phyloP scores from a whole-genome alignment of 2,329 filamentous ascomycete genomes.

The Trichoderma pleuroti region DNA sequence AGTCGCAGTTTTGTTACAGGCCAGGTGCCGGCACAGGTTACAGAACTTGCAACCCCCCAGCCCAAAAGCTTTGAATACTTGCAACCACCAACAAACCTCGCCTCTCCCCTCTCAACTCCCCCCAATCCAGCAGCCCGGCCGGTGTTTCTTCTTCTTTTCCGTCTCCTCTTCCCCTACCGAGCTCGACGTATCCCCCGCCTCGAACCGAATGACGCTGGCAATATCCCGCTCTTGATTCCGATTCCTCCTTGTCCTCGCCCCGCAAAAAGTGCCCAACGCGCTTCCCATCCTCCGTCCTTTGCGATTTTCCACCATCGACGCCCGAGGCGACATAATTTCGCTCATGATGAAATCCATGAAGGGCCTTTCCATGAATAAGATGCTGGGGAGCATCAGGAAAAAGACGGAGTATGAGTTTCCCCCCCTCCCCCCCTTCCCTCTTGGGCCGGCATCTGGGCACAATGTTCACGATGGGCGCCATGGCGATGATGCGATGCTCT shows the following conservation, averaged over 20 bases:
- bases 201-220: neutral
- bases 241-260: neutral
- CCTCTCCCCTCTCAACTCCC: neutral
- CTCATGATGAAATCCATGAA: constrained; percentile 45
- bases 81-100: neutral
- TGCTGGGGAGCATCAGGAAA: constrained; percentile 54
- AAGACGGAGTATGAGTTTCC: constrained; percentile 34
- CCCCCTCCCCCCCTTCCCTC: neutral
- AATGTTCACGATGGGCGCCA: neutral
- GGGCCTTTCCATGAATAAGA: constrained; percentile 53
- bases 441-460: neutral
- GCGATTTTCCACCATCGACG: neutral
- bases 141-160: neutral
- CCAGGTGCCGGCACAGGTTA: neutral
- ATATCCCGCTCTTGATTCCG: neutral
- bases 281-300: neutral
- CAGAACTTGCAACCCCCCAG: constrained; percentile 5
- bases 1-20: neutral
- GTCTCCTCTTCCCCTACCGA: no score
- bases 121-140: neutral
- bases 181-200: neutral
- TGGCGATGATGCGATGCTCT: neutral
- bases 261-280: constrained; percentile 15
- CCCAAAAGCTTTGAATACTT: neutral
- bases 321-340: neutral